These are phyloP conservation scores for Solanum tarapatanum DNA, from an alignment of 257 asterid species.

Conservation along the genomic window DNA sequence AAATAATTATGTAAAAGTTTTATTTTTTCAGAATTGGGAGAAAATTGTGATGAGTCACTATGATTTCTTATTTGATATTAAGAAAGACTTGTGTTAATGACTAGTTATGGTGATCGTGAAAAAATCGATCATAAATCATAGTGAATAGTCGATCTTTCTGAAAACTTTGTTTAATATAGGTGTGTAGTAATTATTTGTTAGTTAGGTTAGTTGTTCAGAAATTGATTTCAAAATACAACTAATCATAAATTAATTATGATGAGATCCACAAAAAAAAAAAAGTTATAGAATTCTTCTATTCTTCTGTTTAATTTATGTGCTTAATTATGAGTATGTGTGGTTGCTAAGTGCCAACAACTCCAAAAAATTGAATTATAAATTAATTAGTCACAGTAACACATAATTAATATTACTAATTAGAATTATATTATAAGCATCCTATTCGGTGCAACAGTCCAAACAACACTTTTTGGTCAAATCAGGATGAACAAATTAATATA, in stretches of 20 bases:
- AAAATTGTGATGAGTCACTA: background rate
- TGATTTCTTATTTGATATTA: background rate
- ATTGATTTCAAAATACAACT: background rate
- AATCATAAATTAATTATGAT: background rate
- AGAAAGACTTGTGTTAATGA: background rate
- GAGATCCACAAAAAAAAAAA: background rate
- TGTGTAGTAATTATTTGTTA: background rate
- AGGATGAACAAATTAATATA: background rate
- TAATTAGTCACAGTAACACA: background rate
- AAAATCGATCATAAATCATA: no score
- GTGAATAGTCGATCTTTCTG: no score
- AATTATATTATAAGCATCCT: background rate
- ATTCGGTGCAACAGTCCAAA: constrained; percentile 3
- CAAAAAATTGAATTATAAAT: background rate
- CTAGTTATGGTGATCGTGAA: background rate
- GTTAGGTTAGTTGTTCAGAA: background rate
- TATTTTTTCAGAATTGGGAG: background rate
- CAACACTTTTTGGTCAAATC: constrained; percentile 2
- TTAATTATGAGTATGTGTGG: background rate
- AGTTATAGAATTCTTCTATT: background rate
- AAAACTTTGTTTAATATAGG: no score
- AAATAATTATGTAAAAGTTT: background rate
- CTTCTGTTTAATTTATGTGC: background rate
- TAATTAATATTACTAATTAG: background rate
- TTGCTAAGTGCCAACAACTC: background rate